phyloP scores from a whole-genome alignment of 1,284 basidiomycete genomes.

The Pisolithus thermaeus region DNA sequence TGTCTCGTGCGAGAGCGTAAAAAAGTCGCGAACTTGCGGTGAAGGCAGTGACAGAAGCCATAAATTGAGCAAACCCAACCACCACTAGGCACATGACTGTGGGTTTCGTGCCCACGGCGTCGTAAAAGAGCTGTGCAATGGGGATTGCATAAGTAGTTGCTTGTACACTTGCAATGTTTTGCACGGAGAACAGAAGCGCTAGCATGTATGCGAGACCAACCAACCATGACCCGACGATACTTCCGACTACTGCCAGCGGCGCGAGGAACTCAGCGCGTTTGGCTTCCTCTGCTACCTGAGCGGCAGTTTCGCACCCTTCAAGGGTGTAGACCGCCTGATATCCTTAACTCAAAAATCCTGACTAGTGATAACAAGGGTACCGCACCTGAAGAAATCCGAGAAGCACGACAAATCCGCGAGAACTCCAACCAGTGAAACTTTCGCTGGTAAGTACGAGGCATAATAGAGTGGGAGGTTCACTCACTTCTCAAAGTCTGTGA shows the following conservation, averaged over 20 bases:
- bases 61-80: constrained; percentile 22
- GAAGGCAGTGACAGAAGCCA: too few relatives aligned
- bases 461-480: constrained; percentile 6
- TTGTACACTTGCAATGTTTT: constrained; percentile 32
- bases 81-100: constrained; percentile 49
- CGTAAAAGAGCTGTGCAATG: constrained; percentile 53
- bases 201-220: constrained; percentile 57
- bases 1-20: constrained; percentile 18
- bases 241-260: constrained; percentile 48
- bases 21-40: too few relatives aligned
- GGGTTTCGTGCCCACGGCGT: constrained; percentile 45
- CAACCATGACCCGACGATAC: too few relatives aligned
- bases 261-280: constrained; percentile 51
- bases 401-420: constrained; percentile 27
- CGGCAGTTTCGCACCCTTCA: constrained; percentile 59
- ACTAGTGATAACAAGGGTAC: neutral
- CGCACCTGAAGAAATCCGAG: constrained; percentile 40
- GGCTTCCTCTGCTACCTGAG: constrained; percentile 58
- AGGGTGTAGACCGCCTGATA: constrained; percentile 53
- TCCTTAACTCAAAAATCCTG: neutral
- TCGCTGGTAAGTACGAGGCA: constrained; percentile 1
- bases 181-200: constrained; percentile 53
- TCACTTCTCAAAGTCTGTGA: constrained; percentile 37
- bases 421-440: constrained; percentile 54
- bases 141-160: constrained; percentile 44